A percentile compares a stretch with the other conserved stretches of the same genome.
These are phyloP conservation scores for Diaporthe sp. DNA, from an alignment of 2,329 filamentous ascomycete genomes.

Conservation along the genomic window DNA sequence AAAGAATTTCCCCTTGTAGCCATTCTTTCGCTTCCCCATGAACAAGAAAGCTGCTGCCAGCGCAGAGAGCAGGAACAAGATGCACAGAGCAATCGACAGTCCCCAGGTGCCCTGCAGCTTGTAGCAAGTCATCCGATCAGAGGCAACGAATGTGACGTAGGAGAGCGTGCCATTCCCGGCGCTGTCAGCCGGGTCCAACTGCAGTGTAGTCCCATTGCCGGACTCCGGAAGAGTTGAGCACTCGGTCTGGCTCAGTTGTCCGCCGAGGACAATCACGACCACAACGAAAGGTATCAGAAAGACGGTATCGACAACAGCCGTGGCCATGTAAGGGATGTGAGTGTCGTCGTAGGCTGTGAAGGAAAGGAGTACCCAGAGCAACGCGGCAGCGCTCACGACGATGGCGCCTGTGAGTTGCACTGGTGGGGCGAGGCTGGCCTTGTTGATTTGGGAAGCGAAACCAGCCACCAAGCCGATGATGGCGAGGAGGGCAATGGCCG, in stretches of 20 bases:
- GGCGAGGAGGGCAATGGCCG: constrained; percentile 77
- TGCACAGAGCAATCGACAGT: constrained; percentile 80
- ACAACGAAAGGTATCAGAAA: constrained; percentile 83
- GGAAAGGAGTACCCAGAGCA: constrained; percentile 80
- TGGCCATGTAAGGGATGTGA: constrained; percentile 83
- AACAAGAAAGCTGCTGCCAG: constrained; percentile 70
- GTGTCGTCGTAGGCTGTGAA: constrained; percentile 54
- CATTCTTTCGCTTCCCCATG: constrained; percentile 60
- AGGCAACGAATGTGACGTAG: constrained; percentile 61
- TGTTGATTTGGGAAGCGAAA: constrained; percentile 82
- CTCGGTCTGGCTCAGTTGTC: constrained; percentile 81
- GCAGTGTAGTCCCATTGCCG: constrained; percentile 6
- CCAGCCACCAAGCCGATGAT: constrained; percentile 85
- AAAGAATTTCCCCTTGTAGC: background rate
- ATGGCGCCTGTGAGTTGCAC: constrained; percentile 82
- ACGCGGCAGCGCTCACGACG: constrained; percentile 79
- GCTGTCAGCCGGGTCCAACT: constrained; percentile 43
- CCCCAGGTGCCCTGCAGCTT: constrained; percentile 92
- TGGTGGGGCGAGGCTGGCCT: constrained; percentile 72
- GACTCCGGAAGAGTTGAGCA: constrained; percentile 65
- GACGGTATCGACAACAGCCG: constrained; percentile 71
- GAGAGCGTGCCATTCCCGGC: constrained; percentile 50
- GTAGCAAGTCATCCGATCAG: constrained; percentile 74
- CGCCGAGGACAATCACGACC: constrained; percentile 80
- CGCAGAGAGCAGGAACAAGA: constrained; percentile 74